These are phyloP conservation scores for Herpetomonas tarakana DNA, from an alignment of 208 protist species.

Conservation along the genomic window DNA sequence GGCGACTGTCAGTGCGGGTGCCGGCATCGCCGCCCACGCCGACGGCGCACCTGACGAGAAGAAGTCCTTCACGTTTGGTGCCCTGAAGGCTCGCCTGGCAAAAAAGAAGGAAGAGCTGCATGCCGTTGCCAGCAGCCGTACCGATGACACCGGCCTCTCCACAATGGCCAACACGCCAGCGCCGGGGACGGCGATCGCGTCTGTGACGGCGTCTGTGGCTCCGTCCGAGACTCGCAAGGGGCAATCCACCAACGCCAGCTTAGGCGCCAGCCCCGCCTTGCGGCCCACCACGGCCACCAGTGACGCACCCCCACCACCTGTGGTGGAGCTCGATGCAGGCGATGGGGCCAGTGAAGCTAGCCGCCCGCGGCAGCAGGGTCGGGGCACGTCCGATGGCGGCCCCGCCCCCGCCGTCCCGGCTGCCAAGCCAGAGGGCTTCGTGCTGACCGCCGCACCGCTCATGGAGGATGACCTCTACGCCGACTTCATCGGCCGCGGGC, in stretches of 20 bases:
- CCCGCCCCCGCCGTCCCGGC: neutral
- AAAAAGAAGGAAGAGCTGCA: conserved; percentile 57
- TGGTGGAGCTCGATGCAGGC: neutral
- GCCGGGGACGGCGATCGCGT: neutral
- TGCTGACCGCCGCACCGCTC: conserved; percentile 26
- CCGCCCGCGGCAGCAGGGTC: conserved; percentile 8
- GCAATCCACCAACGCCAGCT: neutral
- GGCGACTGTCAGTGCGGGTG: neutral
- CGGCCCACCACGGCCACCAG: neutral
- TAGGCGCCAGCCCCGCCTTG: conserved; percentile 6
- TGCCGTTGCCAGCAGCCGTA: conserved; percentile 15
- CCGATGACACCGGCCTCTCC: conserved; percentile 16
- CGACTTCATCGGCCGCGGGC: conserved; percentile 28
- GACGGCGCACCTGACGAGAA: neutral
- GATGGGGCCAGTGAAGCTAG: neutral
- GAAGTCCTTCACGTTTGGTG: conserved; percentile 32
- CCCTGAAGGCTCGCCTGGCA: conserved; percentile 55
- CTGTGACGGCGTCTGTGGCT: neutral
- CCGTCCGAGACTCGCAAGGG: neutral
- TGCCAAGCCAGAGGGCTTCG: conserved; percentile 29
- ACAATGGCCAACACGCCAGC: neutral
- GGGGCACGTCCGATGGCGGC: neutral
- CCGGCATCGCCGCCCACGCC: neutral
- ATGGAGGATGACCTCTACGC: conserved; percentile 72
- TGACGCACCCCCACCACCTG: neutral